Conservation (phyloP, 192 early-diverging fungal species). For the Entomortierella beljakovae region DNA sequence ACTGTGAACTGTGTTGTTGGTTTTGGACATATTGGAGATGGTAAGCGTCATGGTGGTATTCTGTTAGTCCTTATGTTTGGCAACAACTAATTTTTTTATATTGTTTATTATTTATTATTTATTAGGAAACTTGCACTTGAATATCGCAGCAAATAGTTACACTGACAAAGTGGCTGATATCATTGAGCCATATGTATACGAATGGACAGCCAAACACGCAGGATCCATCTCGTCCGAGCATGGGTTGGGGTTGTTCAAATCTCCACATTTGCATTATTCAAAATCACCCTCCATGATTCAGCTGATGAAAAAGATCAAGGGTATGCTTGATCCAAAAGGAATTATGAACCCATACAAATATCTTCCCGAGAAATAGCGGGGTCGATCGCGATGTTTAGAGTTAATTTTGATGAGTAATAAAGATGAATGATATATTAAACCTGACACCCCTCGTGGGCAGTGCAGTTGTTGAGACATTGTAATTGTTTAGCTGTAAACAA, state of each 20-base stretch:
- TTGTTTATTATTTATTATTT: neutral
- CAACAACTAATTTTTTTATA: constrained; percentile 7
- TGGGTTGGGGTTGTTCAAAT: constrained; percentile 89
- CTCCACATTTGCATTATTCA: constrained; percentile 81
- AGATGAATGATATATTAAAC: too few relatives aligned
- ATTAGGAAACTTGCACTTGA: constrained; percentile 90
- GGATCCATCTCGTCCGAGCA: constrained; percentile 73
- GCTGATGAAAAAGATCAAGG: constrained; percentile 89
- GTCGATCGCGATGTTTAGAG: neutral
- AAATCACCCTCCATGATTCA: constrained; percentile 86
- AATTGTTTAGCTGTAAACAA: too few relatives aligned
- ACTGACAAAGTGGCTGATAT: constrained; percentile 70
- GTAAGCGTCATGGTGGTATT: constrained; percentile 42
- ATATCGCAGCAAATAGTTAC: constrained; percentile 79
- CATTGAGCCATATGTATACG: constrained; percentile 94
- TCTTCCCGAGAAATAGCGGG: constrained; percentile 55
- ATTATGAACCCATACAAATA: constrained; percentile 95
- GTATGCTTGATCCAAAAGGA: constrained; percentile 94
- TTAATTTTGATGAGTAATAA: neutral
- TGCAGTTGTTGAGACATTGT: too few relatives aligned
- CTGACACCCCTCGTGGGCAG: too few relatives aligned
- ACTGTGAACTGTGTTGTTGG: constrained; percentile 86
- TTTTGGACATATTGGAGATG: constrained; percentile 98
- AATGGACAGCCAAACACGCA: constrained; percentile 71
- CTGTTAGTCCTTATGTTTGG: neutral